These are phyloP conservation scores for Tetradesmus lagerheimii DNA, from an alignment of 139 green algal species.

Conservation along the genomic window DNA sequence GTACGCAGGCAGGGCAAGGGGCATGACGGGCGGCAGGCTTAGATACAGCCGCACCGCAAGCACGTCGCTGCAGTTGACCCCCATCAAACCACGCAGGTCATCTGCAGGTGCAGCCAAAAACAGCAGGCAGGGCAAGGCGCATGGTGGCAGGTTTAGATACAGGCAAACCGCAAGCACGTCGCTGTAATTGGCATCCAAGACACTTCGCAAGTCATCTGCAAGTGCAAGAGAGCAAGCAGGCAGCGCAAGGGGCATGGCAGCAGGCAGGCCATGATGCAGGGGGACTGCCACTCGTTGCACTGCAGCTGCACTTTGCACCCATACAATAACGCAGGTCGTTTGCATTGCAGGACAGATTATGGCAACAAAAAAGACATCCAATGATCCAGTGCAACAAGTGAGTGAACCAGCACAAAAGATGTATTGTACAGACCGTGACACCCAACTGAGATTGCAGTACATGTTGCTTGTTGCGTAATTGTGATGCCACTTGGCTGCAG, in stretches of 20 bases:
- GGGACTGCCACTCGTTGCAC: slow-evolving; percentile 57
- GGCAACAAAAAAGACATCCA: too few relatives aligned
- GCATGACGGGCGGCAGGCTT: too few relatives aligned
- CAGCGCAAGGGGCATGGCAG: too few relatives aligned
- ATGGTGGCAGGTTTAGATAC: too few relatives aligned
- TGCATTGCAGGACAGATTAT: too few relatives aligned
- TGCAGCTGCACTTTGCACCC: neutral
- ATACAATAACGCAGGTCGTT: slow-evolving; percentile 8
- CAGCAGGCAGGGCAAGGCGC: slow-evolving; percentile 59
- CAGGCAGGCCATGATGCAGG: slow-evolving; percentile 54
- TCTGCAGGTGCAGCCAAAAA: slow-evolving; percentile 69
- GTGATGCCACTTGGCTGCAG: too few relatives aligned
- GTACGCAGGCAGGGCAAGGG: neutral
- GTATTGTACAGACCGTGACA: too few relatives aligned
- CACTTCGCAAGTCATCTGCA: slow-evolving; percentile 6
- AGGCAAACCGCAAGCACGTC: slow-evolving; percentile 80
- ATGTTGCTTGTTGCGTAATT: too few relatives aligned
- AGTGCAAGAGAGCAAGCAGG: neutral
- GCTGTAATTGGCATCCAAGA: neutral
- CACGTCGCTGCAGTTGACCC: slow-evolving; percentile 60
- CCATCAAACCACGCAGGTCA: slow-evolving; percentile 15
- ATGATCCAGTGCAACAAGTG: too few relatives aligned
- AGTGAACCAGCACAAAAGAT: too few relatives aligned
- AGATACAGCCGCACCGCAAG: slow-evolving; percentile 74
- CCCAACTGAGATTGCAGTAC: too few relatives aligned